Evolutionary conservation across 139 green algal species (phyloP), one percentile per base, ranked within the genome.

Genomic region (Chlorella sorokiniana): DNA sequence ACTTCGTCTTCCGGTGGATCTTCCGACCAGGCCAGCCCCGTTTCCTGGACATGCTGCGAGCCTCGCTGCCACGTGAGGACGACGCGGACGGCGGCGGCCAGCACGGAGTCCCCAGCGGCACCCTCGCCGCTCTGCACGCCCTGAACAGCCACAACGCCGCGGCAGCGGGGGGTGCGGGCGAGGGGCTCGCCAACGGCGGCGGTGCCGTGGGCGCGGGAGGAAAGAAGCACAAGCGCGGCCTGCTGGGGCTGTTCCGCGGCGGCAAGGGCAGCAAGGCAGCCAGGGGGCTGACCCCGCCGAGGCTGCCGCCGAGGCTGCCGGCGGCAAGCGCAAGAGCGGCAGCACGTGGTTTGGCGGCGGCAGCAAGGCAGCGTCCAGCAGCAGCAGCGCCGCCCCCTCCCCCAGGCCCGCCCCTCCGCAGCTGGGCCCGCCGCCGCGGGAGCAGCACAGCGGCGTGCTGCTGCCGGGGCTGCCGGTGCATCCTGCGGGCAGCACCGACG

Each of bases 331-430:
- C 23, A 79, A 79, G 73, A 69, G 41, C 52, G 20, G 73, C 44
- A 48, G 65, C 65, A 52, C n/a, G 48, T 79, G 73, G 73, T 79
- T 79, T 79, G 73, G 73, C 10, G 73, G 73, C 54, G 22, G 72
- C 52, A 68, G 40, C 18, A 64, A 78, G 71, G 14, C 48, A 0
- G 71, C 71, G 4, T 40, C 45, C 35, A 67, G 56, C 56, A n/a
- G 63, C 63, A 42, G 63, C 63, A 42, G 31, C n/a, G 11, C n/a
- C 63, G 63, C 6, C 63, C 31, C 63, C 11, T 29, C n/a, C 18
- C n/a, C n/a, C 63, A 8, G 8, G 56, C 56, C 56, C 18, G 18
- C 16, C 18, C 22, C 56, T 29, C 56, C 56, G 16, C 56, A 22
- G 56, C 56, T 65, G 56, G 18, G 22, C 6, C 56, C 56, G 10